phyloP scores from a whole-genome alignment of 2,329 filamentous ascomycete species.

The Cladorrhinum sp. region DNA sequence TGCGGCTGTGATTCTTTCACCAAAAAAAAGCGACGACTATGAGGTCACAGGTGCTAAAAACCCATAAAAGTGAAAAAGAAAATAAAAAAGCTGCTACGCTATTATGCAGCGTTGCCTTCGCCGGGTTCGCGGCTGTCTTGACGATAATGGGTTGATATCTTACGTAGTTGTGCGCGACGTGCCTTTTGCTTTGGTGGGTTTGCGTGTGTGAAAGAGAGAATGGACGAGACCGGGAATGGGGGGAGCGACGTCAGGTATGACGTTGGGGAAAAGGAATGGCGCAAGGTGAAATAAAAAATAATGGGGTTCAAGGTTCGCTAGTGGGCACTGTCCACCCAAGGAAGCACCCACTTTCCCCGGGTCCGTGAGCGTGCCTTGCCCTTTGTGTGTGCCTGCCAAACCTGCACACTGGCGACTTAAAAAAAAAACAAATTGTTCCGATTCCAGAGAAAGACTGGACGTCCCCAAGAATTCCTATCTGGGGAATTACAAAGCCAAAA shows the following conservation, averaged over 20 bases:
- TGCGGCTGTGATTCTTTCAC: constrained; percentile 12
- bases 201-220: constrained; percentile 15
- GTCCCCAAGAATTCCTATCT: too few relatives aligned
- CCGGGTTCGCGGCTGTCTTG: constrained; percentile 16
- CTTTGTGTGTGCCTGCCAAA: background rate
- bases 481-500: too few relatives aligned
- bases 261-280: constrained; percentile 30
- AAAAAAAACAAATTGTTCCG: background rate
- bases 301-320: constrained; percentile 18
- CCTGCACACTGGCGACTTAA: background rate
- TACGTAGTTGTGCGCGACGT: constrained; percentile 24
- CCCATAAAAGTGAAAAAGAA: constrained; percentile 18
- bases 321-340: constrained; percentile 13
- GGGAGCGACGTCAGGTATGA: constrained; percentile 32
- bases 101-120: constrained; percentile 20
- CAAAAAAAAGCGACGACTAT: constrained; percentile 21
- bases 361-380: constrained; percentile 10
- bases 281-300: constrained; percentile 29
- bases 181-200: constrained; percentile 10
- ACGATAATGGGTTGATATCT: constrained; percentile 22
- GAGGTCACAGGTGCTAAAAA: constrained; percentile 28
- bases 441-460: too few relatives aligned
- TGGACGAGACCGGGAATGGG: constrained; percentile 26
- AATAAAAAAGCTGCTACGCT: constrained; percentile 19
- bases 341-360: background rate